Evolutionary conservation across 225 moss, liverwort and hornwort genomes (phyloP), one percentile per base, ranked within the genome.

Genomic region (Bryoerythrophyllum caledonicum): DNA sequence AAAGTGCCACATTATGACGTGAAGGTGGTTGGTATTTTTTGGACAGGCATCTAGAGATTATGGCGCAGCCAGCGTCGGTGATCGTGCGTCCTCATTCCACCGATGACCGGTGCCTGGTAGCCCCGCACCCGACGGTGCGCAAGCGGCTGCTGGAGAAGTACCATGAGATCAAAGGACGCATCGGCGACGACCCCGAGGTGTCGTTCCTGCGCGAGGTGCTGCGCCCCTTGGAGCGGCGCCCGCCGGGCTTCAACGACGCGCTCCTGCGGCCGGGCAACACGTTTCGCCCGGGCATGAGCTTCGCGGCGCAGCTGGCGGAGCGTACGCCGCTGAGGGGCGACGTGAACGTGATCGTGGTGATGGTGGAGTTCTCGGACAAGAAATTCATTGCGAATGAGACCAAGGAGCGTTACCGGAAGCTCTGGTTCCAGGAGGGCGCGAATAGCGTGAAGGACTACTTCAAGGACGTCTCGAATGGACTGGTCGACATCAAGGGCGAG

Each of bases 381-480:
- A 83, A 70, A 9, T 86, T 86, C 67, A 35, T 76, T 8, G 32
- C 71, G 2, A 24, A 73, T 3, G 80, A 86, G 52, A 82, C 82
- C 5, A 74, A 67, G 13, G 73, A 71, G 60, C 86, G 74, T 51
- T 82, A 44, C 43, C 44, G 60, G 0, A 77, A 74, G 62, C 80
- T 86, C 7, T 86, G 86, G 86, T 86, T 86, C 66, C 56, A 74
- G 70, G 63, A 66, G n/a, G 63, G 67, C 0, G 77, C 62, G 38
- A 86, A 86, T 10, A 86, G 86, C 37, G 86, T 86, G 19, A 40
- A 23, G 24, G 82, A 86, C 51, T 86, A 77, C 82, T 86, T 66
- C 67, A 25, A 35, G 32, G 86, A 86, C 2, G 86, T 83, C 14
- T 86, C 86, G 46, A 80, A 86, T 23, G 79, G 76, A 19, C 54